Evolutionary conservation across 768 basidiomycete species (phyloP).

Genomic region (Leccinum uliginosum): DNA sequence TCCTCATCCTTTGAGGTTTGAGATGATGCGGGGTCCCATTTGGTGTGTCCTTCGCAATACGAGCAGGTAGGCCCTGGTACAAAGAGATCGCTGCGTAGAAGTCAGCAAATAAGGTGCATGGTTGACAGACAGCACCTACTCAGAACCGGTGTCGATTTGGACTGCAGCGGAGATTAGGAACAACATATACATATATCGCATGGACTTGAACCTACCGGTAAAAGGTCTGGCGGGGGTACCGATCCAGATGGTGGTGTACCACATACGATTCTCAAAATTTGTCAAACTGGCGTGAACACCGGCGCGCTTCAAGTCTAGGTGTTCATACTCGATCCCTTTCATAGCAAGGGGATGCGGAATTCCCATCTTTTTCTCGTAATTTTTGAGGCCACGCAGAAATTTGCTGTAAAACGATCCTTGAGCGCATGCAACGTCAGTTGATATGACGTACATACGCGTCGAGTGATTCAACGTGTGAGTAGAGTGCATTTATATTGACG

Average conservation of each 20-base stretch:
- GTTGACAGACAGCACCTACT: not conserved
- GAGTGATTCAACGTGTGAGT: not conserved
- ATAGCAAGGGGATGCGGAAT: not conserved
- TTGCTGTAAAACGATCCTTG: not conserved
- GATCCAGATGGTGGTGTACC: not conserved
- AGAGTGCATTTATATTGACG: not conserved
- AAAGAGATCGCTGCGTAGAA: not conserved
- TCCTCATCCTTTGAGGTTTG: not conserved
- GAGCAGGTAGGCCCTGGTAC: not conserved
- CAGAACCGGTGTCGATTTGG: not conserved
- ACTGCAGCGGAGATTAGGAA: not conserved
- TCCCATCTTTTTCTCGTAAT: not conserved
- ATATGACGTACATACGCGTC: not conserved
- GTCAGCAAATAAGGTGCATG: not conserved
- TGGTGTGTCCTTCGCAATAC: not conserved
- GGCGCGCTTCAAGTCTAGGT: not conserved
- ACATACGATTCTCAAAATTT: not conserved
- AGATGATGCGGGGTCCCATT: not conserved
- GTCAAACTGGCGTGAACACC: not conserved
- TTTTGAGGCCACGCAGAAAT: not conserved
- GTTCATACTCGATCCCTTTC: not conserved
- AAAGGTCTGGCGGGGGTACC: not conserved
- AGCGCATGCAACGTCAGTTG: not conserved
- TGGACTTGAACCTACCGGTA: not conserved
- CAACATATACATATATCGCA: not conserved